These are phyloP conservation scores for Xylaria sp. DNA, from an alignment of 2,329 filamentous ascomycete species.

Conservation along the genomic window DNA sequence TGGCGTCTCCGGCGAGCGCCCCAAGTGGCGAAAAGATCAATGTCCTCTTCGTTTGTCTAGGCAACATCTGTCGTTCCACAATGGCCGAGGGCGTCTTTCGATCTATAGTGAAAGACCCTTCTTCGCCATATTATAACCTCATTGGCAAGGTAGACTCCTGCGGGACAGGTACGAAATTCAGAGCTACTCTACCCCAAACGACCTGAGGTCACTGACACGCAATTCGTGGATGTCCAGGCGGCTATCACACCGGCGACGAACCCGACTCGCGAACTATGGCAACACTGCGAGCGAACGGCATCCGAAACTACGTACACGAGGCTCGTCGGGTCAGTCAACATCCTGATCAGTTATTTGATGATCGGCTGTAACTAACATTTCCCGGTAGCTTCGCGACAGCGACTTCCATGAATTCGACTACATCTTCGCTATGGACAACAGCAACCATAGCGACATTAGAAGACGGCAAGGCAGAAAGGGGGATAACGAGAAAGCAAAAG, in stretches of 20 bases:
- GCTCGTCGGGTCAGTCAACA: conserved; percentile 74
- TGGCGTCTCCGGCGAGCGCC: conserved; percentile 34
- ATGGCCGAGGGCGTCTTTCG: conserved; percentile 97
- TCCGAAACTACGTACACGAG: conserved; percentile 79
- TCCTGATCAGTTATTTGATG: not conserved
- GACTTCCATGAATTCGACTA: conserved; percentile 93
- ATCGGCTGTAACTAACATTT: not conserved
- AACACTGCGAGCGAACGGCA: conserved; percentile 78
- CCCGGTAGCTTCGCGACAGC: conserved; percentile 61
- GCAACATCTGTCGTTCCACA: conserved; percentile 93
- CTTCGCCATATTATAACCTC: conserved; percentile 64
- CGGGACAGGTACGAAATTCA: conserved; percentile 71
- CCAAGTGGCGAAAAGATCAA: conserved; percentile 59
- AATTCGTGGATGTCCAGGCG: conserved; percentile 59
- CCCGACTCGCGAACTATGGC: conserved; percentile 87
- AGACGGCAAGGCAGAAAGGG: conserved; percentile 67
- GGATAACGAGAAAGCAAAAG: conserved; percentile 67
- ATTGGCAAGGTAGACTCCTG: conserved; percentile 84
- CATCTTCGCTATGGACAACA: conserved; percentile 91
- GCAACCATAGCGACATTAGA: conserved; percentile 83
- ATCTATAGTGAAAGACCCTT: conserved; percentile 68
- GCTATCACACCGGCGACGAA: conserved; percentile 81
- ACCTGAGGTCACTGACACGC: conserved; percentile 9
- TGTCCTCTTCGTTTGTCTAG: conserved; percentile 94
- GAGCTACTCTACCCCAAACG: not conserved